Evolutionary conservation across 2,329 filamentous ascomycete species (phyloP).

Genomic region (Chaetomiaceae sp.): DNA sequence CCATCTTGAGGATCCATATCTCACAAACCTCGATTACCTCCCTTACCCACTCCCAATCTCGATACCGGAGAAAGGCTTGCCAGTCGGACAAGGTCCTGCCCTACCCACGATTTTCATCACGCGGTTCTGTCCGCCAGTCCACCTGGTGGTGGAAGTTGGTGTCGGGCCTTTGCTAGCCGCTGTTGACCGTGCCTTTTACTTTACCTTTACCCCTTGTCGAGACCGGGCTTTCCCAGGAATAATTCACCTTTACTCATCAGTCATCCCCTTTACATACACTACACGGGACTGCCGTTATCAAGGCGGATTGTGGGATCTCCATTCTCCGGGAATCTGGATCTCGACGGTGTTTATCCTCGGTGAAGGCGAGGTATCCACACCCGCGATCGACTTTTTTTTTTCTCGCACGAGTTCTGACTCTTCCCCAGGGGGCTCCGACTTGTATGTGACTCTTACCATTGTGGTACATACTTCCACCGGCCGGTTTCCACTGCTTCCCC

Average conservation of each 20-base stretch:
- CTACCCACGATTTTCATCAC: background rate
- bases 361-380: slow-evolving; percentile 3
- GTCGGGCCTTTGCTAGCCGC: background rate
- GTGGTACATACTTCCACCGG: background rate
- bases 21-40: background rate
- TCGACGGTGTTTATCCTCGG: background rate
- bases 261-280: background rate
- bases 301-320: background rate
- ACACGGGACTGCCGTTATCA: background rate
- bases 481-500: slow-evolving; percentile 6
- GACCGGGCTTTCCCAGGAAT: no score
- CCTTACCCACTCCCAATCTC: background rate
- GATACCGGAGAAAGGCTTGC: slow-evolving; percentile 1
- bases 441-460: background rate
- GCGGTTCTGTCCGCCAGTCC: background rate
- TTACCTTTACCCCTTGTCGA: no score
- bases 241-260: background rate
- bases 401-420: background rate
- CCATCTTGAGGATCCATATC: background rate
- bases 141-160: background rate
- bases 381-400: background rate
- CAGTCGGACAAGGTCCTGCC: slow-evolving; percentile 2
- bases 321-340: background rate
- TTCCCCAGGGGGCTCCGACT: background rate
- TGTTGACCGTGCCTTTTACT: background rate